Evolutionary conservation across 1,284 basidiomycete genomes (phyloP), one percentile per base, ranked within the genome.

Genomic region (Meripilus lineatus): DNA sequence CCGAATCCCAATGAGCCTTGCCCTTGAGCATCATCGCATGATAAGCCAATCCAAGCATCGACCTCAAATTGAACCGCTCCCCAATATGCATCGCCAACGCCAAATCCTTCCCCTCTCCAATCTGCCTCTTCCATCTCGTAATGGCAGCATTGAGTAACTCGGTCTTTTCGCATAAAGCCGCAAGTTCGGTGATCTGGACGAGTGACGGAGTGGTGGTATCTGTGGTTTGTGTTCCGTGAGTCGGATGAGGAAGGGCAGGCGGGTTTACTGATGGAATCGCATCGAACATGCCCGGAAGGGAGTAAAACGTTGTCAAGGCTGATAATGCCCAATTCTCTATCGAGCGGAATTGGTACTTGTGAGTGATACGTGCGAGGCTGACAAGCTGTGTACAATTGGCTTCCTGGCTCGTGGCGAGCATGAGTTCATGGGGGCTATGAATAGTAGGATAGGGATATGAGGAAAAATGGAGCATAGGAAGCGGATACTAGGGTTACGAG

Each of bases 321-420:
- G 58, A 50, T 39, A 77, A 60, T 0, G 72, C 69, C 76, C 75
- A 77, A 30, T 48, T 56, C 54, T 75, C 72, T 42, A 72, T 68
- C n/a, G 65, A 67, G 22, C 70, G 65, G 56, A 76, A 77, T 44
- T 74, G 71, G 55, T 78, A 77, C 46, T 78, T 77, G 61, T 78
- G 74, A 4, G 74, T 68, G 44, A 77, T 73, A 8, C 71, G 71
- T 15, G 72, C 67, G 45, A 77, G 69, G 50, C 72, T 63, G 43
- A 70, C 68, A 40, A 77, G 56, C 51, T 67, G 69, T 20, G 62
- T 59, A 40, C 56, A 63, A 50, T 70, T 67, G 17, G 67, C 66
- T 32, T 71, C 68, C 20, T 61, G 49, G n/a, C 64, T 56, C 53
- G 67, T 65, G 3, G 70, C 69, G 14, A 63, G 53, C 50, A 69